phyloP scores from a whole-genome alignment of 2,329 filamentous ascomycete genomes.

The Penicillium crustosum region DNA sequence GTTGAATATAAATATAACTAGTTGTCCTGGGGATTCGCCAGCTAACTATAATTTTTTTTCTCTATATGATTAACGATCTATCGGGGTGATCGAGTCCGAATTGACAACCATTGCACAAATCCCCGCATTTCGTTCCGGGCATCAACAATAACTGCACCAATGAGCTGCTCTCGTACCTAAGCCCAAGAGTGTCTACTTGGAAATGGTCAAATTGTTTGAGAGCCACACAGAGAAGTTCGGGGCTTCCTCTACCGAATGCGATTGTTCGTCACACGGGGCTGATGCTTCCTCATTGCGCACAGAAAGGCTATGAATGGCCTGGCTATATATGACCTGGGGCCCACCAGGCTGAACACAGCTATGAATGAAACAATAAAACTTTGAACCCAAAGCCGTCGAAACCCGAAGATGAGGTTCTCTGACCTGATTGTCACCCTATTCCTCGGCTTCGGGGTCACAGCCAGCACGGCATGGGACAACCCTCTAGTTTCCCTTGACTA shows the following conservation, averaged over 20 bases:
- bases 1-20: not conserved
- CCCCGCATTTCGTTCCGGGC: conserved; percentile 19
- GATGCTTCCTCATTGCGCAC: not conserved
- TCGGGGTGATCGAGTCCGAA: conserved; percentile 22
- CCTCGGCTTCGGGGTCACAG: conserved; percentile 9
- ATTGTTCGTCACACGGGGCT: not conserved
- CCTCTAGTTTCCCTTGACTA: conserved; percentile 49
- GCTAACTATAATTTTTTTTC: no score
- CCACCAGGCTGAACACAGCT: not conserved
- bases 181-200: not conserved
- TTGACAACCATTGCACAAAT: not conserved
- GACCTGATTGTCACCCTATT: conserved; percentile 1
- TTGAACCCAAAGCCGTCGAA: not conserved
- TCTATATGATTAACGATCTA: not conserved
- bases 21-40: not conserved
- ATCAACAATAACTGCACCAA: conserved; percentile 32
- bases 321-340: not conserved
- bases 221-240: not conserved
- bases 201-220: not conserved
- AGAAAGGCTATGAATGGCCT: not conserved
- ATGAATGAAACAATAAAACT: not conserved
- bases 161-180: conserved; percentile 9
- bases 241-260: not conserved
- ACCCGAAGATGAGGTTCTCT: conserved; percentile 3
- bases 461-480: conserved; percentile 24